Conservation (phyloP, 208 protist genomes). For the Acanthamoeba healyi region DNA sequence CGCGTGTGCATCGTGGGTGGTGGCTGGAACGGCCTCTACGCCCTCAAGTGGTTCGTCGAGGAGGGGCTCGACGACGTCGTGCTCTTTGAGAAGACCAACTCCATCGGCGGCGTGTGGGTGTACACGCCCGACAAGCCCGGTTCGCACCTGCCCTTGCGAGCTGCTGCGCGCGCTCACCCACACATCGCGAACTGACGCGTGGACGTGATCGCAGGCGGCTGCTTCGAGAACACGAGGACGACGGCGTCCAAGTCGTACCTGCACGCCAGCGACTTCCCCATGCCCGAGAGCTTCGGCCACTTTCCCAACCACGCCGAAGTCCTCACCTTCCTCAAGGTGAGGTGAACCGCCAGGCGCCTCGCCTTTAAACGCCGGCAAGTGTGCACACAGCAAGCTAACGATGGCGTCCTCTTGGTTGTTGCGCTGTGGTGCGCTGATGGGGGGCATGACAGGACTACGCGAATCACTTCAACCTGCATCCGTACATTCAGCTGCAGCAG, state of each 20-base stretch:
- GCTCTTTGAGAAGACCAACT: conserved; percentile 57
- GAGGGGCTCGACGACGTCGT: conserved; percentile 57
- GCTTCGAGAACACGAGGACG: conserved; percentile 55
- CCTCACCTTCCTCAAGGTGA: conserved; percentile 50
- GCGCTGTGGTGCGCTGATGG: not conserved
- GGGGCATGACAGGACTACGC: conserved; percentile 31
- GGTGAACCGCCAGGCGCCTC: not conserved
- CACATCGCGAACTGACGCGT: not conserved
- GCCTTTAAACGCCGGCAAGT: no score
- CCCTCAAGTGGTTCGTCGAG: conserved; percentile 73
- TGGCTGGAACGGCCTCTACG: conserved; percentile 68
- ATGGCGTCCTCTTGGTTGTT: no score
- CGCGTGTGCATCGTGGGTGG: conserved; percentile 56
- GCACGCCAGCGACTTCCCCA: conserved; percentile 71
- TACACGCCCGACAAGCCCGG: conserved; percentile 63
- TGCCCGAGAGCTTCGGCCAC: conserved; percentile 54
- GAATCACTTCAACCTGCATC: conserved; percentile 43
- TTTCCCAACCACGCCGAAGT: conserved; percentile 71
- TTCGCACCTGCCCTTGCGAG: not conserved
- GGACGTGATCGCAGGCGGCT: not conserved
- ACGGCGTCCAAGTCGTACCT: conserved; percentile 71
- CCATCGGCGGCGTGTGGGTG: conserved; percentile 69
- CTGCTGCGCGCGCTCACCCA: not conserved
- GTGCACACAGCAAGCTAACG: no score
- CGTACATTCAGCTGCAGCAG: conserved; percentile 67